Percentiles rank a stretch among this genome's conserved stretches.
These are phyloP conservation scores for Trematosphaeria pertusa DNA, from an alignment of 2,329 filamentous ascomycete genomes.

Conservation along the genomic window DNA sequence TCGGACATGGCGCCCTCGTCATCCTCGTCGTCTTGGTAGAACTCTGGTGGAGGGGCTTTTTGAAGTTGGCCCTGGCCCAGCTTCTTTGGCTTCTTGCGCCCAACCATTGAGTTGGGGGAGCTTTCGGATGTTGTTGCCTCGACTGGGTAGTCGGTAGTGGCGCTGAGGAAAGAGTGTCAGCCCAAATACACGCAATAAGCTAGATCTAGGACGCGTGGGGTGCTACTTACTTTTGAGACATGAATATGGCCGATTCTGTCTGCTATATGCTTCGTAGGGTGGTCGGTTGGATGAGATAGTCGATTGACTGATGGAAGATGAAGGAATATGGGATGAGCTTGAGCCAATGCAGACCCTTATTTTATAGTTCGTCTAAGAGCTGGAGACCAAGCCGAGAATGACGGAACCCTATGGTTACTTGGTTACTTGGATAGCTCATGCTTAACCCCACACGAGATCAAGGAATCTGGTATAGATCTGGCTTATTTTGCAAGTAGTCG, in stretches of 20 bases:
- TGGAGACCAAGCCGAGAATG: conserved; percentile 3
- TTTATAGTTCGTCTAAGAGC: neutral
- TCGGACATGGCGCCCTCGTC: conserved; percentile 15
- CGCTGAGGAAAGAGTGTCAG: conserved; percentile 13
- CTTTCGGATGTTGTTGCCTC: conserved; percentile 14
- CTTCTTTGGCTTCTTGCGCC: conserved; percentile 24
- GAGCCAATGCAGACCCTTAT: conserved; percentile 3
- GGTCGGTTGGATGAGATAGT: conserved; percentile 6
- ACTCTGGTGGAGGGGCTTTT: conserved; percentile 13
- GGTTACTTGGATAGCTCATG: conserved; percentile 2
- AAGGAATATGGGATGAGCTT: conserved; percentile 2
- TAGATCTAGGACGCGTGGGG: neutral
- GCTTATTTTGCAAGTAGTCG: too few relatives aligned
- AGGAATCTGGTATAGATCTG: conserved; percentile 1
- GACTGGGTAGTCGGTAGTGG: conserved; percentile 13
- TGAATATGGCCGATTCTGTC: conserved; percentile 17
- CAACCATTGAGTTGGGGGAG: conserved; percentile 9
- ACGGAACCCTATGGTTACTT: conserved; percentile 5
- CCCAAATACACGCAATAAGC: conserved; percentile 1
- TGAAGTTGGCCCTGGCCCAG: conserved; percentile 12
- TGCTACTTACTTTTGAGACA: conserved; percentile 25
- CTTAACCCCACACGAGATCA: neutral
- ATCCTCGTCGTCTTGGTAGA: conserved; percentile 14
- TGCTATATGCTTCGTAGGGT: conserved; percentile 7
- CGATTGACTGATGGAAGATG: conserved; percentile 1